Evolutionary conservation across 148 eudicot genomes (phyloP), one percentile per base, ranked within the genome.

Genomic region (Oxyria digyna): DNA sequence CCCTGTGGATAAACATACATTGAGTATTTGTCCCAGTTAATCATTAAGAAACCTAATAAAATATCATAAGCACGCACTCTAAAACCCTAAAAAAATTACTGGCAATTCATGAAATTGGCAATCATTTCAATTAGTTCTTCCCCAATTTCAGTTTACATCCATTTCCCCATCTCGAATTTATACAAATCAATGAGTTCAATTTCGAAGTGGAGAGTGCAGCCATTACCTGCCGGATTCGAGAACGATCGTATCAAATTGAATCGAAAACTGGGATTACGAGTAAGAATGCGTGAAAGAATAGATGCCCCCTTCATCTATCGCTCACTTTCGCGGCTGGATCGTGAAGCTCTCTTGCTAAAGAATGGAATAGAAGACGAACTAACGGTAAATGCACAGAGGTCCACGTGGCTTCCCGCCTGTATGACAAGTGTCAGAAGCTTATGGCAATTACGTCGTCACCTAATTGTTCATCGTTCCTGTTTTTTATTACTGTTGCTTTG

Each of bases 161-260:
- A 54, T 54, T 24, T 54, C 32, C 15, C 10, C 31, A 54, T 54
- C n/a, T 54, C 62, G 31, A 54, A 54, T 23, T 54, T 14, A 27
- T 13, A 27, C 4, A 59, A 59, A 27, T 15, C 38, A 33, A 59
- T 13, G 37, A 59, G 17, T 27, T 57, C 37, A 54, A 38, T 59
- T 29, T 59, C 65, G 14, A 15, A 27, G 37, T 59, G n/a, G 10
- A 15, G 65, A 59, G 27, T 59, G 65, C 15, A 59, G 38, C 37
- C 7, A 4, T 68, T 72, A 88, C 95, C 95, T 67, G 74, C 73
- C 67, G 50, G 80, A 9, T 42, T 55, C 72, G 87, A 74, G 69
- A 48, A 76, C 57, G 64, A 72, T 57, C 87, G 86, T 67, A 76
- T 62, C 54, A 75, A 71, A 75, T 76, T 64, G 72, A 23, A 54